Evolutionary conservation across 345 rosid genomes (phyloP).

Genomic region (Eucalyptus cloeziana): DNA sequence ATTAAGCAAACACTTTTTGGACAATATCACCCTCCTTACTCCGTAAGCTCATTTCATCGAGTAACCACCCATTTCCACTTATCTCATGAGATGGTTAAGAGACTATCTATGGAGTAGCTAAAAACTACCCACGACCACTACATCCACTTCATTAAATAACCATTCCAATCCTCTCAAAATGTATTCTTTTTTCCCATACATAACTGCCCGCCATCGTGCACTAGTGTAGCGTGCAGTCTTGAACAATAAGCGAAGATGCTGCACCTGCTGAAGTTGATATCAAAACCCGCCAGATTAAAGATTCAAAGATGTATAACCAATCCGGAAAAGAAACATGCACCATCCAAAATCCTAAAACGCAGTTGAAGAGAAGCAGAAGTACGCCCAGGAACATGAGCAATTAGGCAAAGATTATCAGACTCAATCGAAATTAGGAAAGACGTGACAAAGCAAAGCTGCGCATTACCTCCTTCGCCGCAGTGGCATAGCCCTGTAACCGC

Average conservation of each 20-base stretch:
- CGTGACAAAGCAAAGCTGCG: not conserved
- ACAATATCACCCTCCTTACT: not conserved
- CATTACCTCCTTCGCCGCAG: slow-evolving; percentile 8
- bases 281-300: not conserved
- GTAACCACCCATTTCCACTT: not conserved
- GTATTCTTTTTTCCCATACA: not conserved
- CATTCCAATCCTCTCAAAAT: not conserved
- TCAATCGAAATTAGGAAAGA: not conserved
- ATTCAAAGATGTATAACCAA: not conserved
- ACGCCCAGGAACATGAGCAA: not conserved
- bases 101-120: not conserved
- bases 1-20: not conserved
- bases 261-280: not conserved
- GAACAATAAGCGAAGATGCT: not conserved
- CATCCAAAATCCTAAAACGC: not conserved
- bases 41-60: not conserved
- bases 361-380: not conserved
- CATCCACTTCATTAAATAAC: not conserved
- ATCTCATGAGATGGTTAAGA: not conserved
- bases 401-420: slow-evolving; percentile 25
- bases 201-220: not conserved
- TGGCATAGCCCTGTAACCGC: slow-evolving; percentile 31
- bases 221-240: not conserved
- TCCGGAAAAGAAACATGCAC: not conserved
- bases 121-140: not conserved